These are phyloP conservation scores for Cinchona pubescens DNA, from an alignment of 257 asterid genomes.

Conservation along the genomic window DNA sequence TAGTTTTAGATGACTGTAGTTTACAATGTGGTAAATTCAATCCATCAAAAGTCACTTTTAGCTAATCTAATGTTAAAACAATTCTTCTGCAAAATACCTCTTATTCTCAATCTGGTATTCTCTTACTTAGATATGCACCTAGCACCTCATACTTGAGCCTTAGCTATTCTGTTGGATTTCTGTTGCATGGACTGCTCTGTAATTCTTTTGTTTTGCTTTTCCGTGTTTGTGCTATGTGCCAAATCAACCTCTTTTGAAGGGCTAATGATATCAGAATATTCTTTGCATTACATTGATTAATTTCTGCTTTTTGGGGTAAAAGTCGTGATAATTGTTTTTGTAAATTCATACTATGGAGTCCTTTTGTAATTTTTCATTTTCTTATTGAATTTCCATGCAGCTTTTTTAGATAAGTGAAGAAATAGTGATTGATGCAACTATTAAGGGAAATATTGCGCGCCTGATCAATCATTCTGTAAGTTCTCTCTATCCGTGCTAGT, in stretches of 20 bases:
- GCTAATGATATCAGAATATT: neutral
- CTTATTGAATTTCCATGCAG: constrained; percentile 41
- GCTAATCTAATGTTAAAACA: neutral
- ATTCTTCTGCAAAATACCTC: neutral
- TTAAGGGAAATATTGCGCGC: constrained; percentile 93
- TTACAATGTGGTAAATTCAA: neutral
- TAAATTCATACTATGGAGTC: neutral
- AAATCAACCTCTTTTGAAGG: neutral
- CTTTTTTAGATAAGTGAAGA: constrained; percentile 93
- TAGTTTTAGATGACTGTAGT: neutral
- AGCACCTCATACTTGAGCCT: neutral
- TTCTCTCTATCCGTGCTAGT: constrained; percentile 9
- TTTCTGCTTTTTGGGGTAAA: neutral
- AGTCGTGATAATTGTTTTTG: neutral
- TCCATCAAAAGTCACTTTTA: neutral
- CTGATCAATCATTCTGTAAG: constrained; percentile 93
- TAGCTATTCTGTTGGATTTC: neutral
- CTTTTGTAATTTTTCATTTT: neutral
- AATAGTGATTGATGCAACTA: constrained; percentile 87
- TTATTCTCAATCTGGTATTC: neutral
- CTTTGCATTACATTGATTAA: neutral
- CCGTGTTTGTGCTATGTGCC: neutral
- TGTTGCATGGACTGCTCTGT: neutral
- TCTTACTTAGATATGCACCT: too few relatives aligned
- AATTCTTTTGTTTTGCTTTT: neutral